These are phyloP conservation scores for Priceomyces carsonii DNA, from an alignment of 805 yeast genomes.

Conservation along the genomic window DNA sequence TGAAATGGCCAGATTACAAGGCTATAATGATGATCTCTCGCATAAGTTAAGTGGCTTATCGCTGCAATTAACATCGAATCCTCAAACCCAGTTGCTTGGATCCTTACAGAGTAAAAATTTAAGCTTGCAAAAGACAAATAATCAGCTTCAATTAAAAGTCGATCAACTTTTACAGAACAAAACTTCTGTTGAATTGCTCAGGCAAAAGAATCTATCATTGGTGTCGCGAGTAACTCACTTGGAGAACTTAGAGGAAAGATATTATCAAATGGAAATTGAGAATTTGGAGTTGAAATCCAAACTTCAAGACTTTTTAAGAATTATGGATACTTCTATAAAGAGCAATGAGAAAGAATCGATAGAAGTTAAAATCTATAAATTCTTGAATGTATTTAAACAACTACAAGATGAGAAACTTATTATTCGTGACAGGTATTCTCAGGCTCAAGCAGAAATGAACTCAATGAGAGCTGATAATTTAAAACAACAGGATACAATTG, in stretches of 20 bases:
- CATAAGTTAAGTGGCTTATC: slow-evolving; percentile 19
- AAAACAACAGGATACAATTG: slow-evolving; percentile 10
- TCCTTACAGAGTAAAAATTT: slow-evolving; percentile 30
- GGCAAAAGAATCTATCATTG: slow-evolving; percentile 53
- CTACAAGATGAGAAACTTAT: slow-evolving; percentile 30
- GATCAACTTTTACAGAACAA: slow-evolving; percentile 50
- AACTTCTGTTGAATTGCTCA: slow-evolving; percentile 51
- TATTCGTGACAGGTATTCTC: slow-evolving; percentile 38
- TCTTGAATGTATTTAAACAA: slow-evolving; percentile 39
- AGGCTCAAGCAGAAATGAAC: slow-evolving; percentile 18
- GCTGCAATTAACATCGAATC: slow-evolving; percentile 6
- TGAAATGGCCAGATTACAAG: slow-evolving; percentile 15
- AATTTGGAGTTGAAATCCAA: slow-evolving; percentile 48
- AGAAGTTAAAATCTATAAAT: slow-evolving; percentile 28
- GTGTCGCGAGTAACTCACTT: slow-evolving; percentile 36
- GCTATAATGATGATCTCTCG: slow-evolving; percentile 30
- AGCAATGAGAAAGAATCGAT: slow-evolving; percentile 13
- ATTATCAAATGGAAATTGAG: slow-evolving; percentile 51
- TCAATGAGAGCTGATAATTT: slow-evolving; percentile 16
- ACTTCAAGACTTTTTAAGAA: slow-evolving; percentile 46
- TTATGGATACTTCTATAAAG: slow-evolving; percentile 34
- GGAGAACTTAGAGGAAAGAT: slow-evolving; percentile 45
- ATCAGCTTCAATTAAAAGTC: slow-evolving; percentile 52
- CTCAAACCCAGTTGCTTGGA: slow-evolving; percentile 12
- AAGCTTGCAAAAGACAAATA: slow-evolving; percentile 48